phyloP scores from a whole-genome alignment of 257 asterid genomes.

The Rubia yunnanensis region DNA sequence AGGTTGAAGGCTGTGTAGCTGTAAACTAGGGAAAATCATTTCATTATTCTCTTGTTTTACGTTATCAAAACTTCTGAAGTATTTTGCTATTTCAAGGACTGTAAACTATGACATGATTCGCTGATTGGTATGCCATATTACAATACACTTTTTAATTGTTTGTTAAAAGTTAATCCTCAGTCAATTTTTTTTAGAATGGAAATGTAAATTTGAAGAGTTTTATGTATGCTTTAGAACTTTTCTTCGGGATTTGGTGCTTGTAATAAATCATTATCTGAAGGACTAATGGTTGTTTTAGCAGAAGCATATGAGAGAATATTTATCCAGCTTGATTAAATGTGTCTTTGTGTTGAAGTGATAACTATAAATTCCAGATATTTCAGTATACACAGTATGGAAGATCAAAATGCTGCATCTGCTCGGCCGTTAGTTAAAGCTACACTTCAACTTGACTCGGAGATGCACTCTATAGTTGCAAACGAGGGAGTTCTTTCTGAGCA shows the following conservation, averaged over 20 bases:
- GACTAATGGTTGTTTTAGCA: background rate
- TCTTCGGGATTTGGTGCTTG: background rate
- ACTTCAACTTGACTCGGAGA: constrained; percentile 74
- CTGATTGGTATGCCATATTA: background rate
- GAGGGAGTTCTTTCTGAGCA: constrained; percentile 69
- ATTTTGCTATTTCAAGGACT: background rate
- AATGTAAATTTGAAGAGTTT: background rate
- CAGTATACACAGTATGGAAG: constrained; percentile 12
- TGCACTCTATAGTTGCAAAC: constrained; percentile 37
- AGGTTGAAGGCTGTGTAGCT: background rate
- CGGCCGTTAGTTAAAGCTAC: constrained; percentile 49
- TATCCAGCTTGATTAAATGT: background rate
- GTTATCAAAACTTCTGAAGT: background rate
- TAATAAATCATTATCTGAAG: background rate
- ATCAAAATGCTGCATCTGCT: background rate
- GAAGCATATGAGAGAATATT: too few species aligned
- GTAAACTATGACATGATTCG: background rate
- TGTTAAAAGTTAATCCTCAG: background rate
- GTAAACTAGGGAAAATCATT: background rate
- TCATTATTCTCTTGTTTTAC: background rate
- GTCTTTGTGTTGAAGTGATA: background rate
- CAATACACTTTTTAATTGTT: background rate
- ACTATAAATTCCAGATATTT: constrained; percentile 5
- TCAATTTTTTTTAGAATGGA: too few species aligned
- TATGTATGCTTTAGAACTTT: background rate